Evolutionary conservation across 805 yeast genomes (phyloP).

Genomic region (Kluyveromyces nonfermentans): DNA sequence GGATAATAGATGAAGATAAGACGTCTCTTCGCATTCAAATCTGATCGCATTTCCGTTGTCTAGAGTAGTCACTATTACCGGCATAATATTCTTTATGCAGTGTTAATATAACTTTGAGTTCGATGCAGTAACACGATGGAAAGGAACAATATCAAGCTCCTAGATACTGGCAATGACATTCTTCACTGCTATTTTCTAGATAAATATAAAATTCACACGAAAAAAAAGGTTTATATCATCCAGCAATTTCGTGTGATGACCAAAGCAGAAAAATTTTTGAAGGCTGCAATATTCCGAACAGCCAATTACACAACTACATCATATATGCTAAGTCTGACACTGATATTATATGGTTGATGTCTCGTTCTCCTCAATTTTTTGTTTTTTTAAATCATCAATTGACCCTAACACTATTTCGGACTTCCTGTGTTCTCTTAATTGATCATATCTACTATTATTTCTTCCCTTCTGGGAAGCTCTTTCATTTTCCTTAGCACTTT

Average conservation of each 20-base stretch:
- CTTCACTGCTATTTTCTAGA: too few relatives aligned
- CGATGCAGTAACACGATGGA: too few relatives aligned
- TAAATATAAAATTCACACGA: too few relatives aligned
- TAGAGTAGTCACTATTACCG: not conserved
- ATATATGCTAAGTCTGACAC: not conserved
- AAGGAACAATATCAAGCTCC: too few relatives aligned
- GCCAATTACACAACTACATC: not conserved
- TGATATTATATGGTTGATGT: slow-evolving; percentile 1
- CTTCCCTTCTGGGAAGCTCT: slow-evolving; percentile 41
- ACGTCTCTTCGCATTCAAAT: not conserved
- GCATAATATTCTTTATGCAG: not conserved
- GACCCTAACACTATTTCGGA: slow-evolving; percentile 67
- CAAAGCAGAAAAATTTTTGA: not conserved
- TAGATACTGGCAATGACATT: too few relatives aligned
- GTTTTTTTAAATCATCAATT: slow-evolving; percentile 33
- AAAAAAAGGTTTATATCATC: too few relatives aligned
- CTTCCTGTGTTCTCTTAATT: slow-evolving; percentile 39
- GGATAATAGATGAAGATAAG: not conserved
- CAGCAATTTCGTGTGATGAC: too few relatives aligned
- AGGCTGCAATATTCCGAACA: not conserved
- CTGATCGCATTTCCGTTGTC: not conserved
- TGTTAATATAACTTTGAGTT: too few relatives aligned
- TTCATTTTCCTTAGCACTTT: slow-evolving; percentile 27
- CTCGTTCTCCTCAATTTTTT: slow-evolving; percentile 23
- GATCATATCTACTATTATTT: slow-evolving; percentile 37